Evolutionary conservation across 305 asterid genomes (phyloP).

Genomic region (Solanum hybrid): DNA sequence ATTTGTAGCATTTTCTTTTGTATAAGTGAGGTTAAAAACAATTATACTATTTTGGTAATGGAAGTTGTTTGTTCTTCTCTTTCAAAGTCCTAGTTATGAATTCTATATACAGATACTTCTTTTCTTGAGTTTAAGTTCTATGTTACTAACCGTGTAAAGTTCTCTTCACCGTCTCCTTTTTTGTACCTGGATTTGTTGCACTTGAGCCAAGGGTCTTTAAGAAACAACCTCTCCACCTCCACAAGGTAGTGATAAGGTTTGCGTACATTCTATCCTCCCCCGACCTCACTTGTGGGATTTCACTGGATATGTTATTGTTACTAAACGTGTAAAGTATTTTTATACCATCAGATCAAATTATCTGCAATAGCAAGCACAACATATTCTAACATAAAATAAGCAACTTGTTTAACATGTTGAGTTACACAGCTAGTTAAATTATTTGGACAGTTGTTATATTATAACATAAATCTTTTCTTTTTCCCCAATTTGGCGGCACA

Average conservation of each 20-base stretch:
- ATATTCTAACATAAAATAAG: not conserved
- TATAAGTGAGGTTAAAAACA: not conserved
- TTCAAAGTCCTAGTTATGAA: not conserved
- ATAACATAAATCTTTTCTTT: not conserved
- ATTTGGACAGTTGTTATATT: not conserved
- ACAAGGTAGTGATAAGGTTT: not conserved
- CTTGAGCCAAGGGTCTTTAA: not conserved
- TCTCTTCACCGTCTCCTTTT: not conserved
- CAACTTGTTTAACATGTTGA: not conserved
- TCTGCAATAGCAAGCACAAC: not conserved
- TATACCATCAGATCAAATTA: not conserved
- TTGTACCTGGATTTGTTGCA: not conserved
- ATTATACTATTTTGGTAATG: not conserved
- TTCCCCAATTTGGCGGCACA: not conserved
- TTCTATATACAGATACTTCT: not conserved
- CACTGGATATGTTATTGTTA: not conserved
- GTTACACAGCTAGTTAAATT: not conserved
- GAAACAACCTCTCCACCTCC: rapidly evolving
- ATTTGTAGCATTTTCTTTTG: not conserved
- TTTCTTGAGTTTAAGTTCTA: not conserved
- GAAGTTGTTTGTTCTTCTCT: not conserved
- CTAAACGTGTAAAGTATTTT: not conserved
- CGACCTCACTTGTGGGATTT: not conserved
- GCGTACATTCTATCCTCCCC: not conserved
- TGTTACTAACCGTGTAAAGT: not conserved